A percentile compares a stretch with the other conserved stretches of the same genome.
Evolutionary conservation across 2,329 filamentous ascomycete species (phyloP).

Genomic region (Rasamsonia emersonii): DNA sequence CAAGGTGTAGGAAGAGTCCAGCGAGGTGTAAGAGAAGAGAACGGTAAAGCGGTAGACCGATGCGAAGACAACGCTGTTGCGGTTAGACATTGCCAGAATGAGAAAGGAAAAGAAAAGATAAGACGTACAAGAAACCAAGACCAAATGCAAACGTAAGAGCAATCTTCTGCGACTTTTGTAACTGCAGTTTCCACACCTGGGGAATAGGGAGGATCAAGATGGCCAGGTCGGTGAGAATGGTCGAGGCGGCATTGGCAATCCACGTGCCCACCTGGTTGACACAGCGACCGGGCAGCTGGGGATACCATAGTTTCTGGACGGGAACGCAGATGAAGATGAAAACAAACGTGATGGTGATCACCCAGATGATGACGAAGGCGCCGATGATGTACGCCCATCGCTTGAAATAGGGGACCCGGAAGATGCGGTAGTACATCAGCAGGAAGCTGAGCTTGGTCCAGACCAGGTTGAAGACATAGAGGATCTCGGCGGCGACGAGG

Average conservation of each 20-base stretch:
- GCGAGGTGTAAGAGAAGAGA: slow-evolving; percentile 16
- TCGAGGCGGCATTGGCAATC: slow-evolving; percentile 18
- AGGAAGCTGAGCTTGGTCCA: slow-evolving; percentile 21
- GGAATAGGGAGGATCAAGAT: slow-evolving; percentile 19
- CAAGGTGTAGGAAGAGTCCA: slow-evolving; percentile 19
- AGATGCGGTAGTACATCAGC: slow-evolving; percentile 22
- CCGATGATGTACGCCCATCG: slow-evolving; percentile 19
- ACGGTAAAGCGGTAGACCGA: slow-evolving; percentile 19
- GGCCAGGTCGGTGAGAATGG: slow-evolving; percentile 17
- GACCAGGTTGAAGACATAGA: slow-evolving; percentile 27
- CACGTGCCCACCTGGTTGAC: slow-evolving; percentile 21
- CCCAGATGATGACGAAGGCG: slow-evolving; percentile 17
- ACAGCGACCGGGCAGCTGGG: slow-evolving; percentile 16
- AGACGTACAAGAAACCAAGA: slow-evolving; percentile 17
- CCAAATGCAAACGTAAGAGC: slow-evolving; percentile 16
- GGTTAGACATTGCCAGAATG: background rate
- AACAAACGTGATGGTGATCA: slow-evolving; percentile 19
- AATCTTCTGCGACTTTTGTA: slow-evolving; percentile 14
- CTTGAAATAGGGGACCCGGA: slow-evolving; percentile 19
- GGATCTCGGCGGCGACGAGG: slow-evolving; percentile 32
- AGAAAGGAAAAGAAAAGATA: background rate
- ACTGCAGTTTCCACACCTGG: slow-evolving; percentile 20
- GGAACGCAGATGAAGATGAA: slow-evolving; percentile 23
- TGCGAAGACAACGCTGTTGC: slow-evolving; percentile 17
- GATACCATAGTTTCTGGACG: slow-evolving; percentile 21